phyloP scores from a whole-genome alignment of 208 protist species.

The Wallacemonas rigidus region DNA sequence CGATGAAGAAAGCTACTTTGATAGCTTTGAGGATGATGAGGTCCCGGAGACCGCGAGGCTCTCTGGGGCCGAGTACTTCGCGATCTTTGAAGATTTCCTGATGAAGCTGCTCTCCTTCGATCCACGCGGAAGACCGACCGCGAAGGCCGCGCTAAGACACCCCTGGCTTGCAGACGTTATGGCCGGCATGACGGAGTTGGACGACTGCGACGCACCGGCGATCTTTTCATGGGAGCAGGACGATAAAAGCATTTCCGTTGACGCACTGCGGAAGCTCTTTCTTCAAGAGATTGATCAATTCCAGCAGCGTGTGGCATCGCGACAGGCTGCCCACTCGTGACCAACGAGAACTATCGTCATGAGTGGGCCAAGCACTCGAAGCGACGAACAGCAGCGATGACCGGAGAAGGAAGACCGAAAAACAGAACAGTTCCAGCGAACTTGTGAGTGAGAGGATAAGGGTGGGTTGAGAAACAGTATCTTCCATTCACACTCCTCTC shows the following conservation, averaged over 20 bases:
- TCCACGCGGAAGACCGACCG: conserved; percentile 91
- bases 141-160: conserved; percentile 91
- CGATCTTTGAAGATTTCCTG: conserved; percentile 87
- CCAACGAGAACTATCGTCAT: too few species aligned
- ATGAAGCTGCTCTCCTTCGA: conserved; percentile 92
- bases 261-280: conserved; percentile 59
- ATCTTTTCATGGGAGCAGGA: conserved; percentile 58
- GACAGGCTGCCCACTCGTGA: not conserved
- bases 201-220: conserved; percentile 41
- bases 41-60: conserved; percentile 14
- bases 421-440: too few species aligned
- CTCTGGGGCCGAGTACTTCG: conserved; percentile 44
- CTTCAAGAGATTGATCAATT: conserved; percentile 64
- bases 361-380: too few species aligned
- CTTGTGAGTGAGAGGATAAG: too few species aligned
- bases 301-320: conserved; percentile 3
- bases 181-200: conserved; percentile 39
- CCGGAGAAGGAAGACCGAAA: too few species aligned
- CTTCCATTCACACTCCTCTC: too few species aligned
- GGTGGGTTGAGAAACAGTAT: too few species aligned
- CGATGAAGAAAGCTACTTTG: conserved; percentile 46
- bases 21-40: conserved; percentile 42
- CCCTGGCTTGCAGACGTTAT: conserved; percentile 69
- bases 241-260: conserved; percentile 34
- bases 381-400: too few species aligned